Conservation (phyloP, 441 rosid species). For the Viola pubescens region DNA sequence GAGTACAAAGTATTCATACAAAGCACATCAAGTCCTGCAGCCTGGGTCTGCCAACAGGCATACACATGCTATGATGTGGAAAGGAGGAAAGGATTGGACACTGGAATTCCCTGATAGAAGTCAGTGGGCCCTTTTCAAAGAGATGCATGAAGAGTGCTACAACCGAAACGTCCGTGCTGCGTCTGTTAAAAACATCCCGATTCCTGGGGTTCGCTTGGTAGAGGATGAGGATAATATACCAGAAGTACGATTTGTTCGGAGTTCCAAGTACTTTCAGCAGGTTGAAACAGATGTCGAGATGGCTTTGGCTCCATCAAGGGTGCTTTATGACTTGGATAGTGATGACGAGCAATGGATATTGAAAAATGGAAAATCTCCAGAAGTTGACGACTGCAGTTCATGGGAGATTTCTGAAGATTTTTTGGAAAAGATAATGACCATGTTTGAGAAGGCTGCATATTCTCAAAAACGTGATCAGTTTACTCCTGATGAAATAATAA, state of each 20-base stretch:
- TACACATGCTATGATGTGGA: slow-evolving; percentile 99
- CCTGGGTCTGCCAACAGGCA: slow-evolving; percentile 85
- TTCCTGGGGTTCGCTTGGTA: slow-evolving; percentile 71
- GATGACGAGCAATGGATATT: slow-evolving; percentile 75
- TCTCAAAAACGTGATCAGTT: slow-evolving; percentile 60
- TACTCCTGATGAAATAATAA: slow-evolving; percentile 56
- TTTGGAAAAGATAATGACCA: slow-evolving; percentile 77
- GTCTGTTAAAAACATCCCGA: slow-evolving; percentile 75
- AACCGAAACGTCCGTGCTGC: slow-evolving; percentile 77
- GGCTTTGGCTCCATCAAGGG: slow-evolving; percentile 72
- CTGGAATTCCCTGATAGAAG: slow-evolving; percentile 85
- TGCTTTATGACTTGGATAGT: slow-evolving; percentile 90
- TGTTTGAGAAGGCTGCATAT: slow-evolving; percentile 82
- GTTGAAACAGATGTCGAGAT: slow-evolving; percentile 79
- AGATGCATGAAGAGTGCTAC: slow-evolving; percentile 97
- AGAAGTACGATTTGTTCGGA: slow-evolving; percentile 42
- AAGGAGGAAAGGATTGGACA: slow-evolving; percentile 92
- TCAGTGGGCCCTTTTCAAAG: slow-evolving; percentile 87
- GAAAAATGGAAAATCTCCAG: slow-evolving; percentile 34
- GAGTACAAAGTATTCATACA: slow-evolving; percentile 53
- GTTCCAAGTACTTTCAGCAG: slow-evolving; percentile 60
- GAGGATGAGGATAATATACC: slow-evolving; percentile 52
- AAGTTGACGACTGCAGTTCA: slow-evolving; percentile 28
- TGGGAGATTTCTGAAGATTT: slow-evolving; percentile 43
- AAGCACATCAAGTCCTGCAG: slow-evolving; percentile 87